phyloP scores from a whole-genome alignment of 2,329 filamentous ascomycete species.

The Monosporascus sp. region DNA sequence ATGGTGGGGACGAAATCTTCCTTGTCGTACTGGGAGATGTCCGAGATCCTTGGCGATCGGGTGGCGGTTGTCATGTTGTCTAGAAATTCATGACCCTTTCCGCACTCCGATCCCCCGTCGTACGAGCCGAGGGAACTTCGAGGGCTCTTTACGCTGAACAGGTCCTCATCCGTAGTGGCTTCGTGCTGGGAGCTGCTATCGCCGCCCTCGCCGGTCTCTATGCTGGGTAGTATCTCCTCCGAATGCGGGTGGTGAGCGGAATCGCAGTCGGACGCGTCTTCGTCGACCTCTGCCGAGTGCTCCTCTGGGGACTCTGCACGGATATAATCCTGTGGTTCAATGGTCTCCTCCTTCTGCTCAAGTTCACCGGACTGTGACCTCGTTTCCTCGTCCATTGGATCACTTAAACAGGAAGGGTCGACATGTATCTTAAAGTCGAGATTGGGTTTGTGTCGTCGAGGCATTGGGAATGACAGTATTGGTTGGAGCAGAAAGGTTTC shows the following conservation, averaged over 20 bases:
- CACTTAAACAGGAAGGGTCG: constrained; percentile 39
- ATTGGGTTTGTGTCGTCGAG: constrained; percentile 23
- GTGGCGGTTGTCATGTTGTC: constrained; percentile 29
- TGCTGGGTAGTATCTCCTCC: constrained; percentile 13
- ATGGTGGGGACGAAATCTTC: constrained; percentile 48
- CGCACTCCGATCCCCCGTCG: constrained; percentile 27
- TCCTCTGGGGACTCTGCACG: background rate
- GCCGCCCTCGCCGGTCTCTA: constrained; percentile 19
- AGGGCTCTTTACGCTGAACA: constrained; percentile 54
- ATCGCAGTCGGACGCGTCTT: background rate
- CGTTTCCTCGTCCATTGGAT: constrained; percentile 33
- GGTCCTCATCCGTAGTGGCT: constrained; percentile 44
- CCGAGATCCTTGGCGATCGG: constrained; percentile 42
- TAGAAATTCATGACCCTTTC: constrained; percentile 18
- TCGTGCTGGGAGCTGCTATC: constrained; percentile 47
- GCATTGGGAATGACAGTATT: constrained; percentile 11
- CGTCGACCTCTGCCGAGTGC: background rate
- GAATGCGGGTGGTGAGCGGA: background rate
- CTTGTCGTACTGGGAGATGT: constrained; percentile 42
- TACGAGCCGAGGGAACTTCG: constrained; percentile 53
- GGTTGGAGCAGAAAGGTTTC: background rate
- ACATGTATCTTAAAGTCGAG: constrained; percentile 44
- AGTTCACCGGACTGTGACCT: constrained; percentile 5
- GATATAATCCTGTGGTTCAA: background rate
- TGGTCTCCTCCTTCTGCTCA: constrained; percentile 1